These are phyloP conservation scores for Dicorynia guianensis DNA, from an alignment of 306 rosid genomes.

Conservation along the genomic window DNA sequence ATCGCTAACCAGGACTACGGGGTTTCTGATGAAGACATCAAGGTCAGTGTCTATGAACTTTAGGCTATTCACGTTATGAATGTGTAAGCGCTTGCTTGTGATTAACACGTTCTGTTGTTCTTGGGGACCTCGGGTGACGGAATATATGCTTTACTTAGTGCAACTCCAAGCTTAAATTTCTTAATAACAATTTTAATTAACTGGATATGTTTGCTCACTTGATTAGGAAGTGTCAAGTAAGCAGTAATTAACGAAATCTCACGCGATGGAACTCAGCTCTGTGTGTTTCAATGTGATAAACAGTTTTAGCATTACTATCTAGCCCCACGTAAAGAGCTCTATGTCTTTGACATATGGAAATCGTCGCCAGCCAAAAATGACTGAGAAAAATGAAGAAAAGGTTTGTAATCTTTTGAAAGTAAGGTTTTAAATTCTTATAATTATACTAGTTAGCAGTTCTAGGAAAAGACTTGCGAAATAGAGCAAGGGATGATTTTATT, in stretches of 20 bases:
- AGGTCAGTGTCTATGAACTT: too few species aligned
- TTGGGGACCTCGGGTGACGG: not conserved
- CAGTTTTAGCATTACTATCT: not conserved
- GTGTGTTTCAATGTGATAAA: not conserved
- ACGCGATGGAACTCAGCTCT: too few species aligned
- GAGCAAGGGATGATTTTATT: too few species aligned
- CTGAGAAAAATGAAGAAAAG: not conserved
- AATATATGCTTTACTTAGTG: not conserved
- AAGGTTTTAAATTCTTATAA: not conserved
- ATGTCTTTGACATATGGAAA: not conserved
- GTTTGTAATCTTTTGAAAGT: not conserved
- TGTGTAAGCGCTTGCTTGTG: not conserved
- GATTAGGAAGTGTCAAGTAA: not conserved
- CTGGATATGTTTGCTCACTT: not conserved
- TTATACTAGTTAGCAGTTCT: not conserved
- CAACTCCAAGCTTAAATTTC: not conserved
- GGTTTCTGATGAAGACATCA: not conserved
- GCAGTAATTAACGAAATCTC: too few species aligned
- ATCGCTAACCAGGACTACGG: slow-evolving; percentile 1
- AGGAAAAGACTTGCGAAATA: too few species aligned
- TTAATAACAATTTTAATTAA: not conserved
- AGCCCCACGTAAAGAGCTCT: not conserved
- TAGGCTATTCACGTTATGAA: not conserved
- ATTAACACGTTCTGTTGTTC: not conserved
- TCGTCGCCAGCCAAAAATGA: not conserved